These are phyloP conservation scores for Parasarocladium wereldwijsianum DNA, from an alignment of 2,329 filamentous ascomycete genomes.

Conservation along the genomic window DNA sequence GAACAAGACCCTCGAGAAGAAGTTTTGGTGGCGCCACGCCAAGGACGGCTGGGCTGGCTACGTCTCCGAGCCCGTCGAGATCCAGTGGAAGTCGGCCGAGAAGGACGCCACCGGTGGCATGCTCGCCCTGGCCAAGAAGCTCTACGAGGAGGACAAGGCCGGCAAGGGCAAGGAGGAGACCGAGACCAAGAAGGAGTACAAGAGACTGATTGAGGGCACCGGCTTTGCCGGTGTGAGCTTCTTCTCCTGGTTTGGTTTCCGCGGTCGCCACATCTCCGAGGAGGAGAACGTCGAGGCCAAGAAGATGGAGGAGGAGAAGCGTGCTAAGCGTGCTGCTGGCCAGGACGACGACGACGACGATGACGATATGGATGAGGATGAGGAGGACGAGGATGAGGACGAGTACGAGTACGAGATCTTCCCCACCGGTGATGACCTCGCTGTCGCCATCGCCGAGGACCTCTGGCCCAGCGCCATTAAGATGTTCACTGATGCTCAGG, in stretches of 20 bases:
- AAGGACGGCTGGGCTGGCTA: slow-evolving; percentile 58
- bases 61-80: slow-evolving; percentile 77
- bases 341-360: slow-evolving; percentile 33
- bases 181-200: slow-evolving; percentile 32
- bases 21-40: slow-evolving; percentile 69
- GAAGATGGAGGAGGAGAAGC: slow-evolving; percentile 45
- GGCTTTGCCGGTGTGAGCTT: slow-evolving; percentile 59
- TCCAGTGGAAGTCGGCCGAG: slow-evolving; percentile 66
- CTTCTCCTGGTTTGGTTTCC: slow-evolving; percentile 81
- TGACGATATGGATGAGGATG: slow-evolving; percentile 33
- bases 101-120: slow-evolving; percentile 76
- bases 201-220: slow-evolving; percentile 41
- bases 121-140: slow-evolving; percentile 55
- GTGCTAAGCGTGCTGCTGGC: slow-evolving; percentile 31
- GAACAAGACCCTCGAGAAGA: slow-evolving; percentile 70
- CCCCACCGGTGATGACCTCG: slow-evolving; percentile 73
- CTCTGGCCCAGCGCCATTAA: slow-evolving; percentile 78
- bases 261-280: slow-evolving; percentile 51
- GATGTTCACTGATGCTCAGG: slow-evolving; percentile 90
- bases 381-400: slow-evolving; percentile 46
- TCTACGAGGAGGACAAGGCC: slow-evolving; percentile 45
- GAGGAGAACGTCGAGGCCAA: slow-evolving; percentile 54
- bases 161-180: slow-evolving; percentile 26
- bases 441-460: slow-evolving; percentile 69
- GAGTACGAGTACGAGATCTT: slow-evolving; percentile 69